A percentile compares a stretch with the other conserved stretches of the same genome.
Conservation (phyloP, 768 basidiomycete species). For the Dacryopinax spathularia region DNA sequence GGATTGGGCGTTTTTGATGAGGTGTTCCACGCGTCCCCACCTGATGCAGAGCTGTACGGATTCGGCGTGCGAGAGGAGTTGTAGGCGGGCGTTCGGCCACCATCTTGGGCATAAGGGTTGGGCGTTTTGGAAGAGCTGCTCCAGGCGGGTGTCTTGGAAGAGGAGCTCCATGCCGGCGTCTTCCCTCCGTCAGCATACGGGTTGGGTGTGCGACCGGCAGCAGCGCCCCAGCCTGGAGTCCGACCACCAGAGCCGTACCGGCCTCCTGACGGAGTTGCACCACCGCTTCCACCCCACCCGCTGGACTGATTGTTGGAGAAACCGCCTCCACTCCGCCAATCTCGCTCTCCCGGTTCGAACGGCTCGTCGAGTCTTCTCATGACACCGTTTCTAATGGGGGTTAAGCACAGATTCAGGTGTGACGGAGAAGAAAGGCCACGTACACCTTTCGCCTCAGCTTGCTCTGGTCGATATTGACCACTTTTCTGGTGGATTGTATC, state of each 20-base stretch:
- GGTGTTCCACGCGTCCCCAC: conserved; percentile 17
- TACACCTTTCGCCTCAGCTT: conserved; percentile 61
- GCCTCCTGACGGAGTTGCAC: background rate
- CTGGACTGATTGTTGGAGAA: conserved; percentile 24
- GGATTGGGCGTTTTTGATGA: background rate
- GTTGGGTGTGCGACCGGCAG: conserved; percentile 45
- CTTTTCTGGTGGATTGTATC: conserved; percentile 73
- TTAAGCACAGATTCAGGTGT: background rate
- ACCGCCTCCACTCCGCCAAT: conserved; percentile 5
- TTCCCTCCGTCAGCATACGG: conserved; percentile 15
- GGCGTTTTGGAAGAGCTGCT: conserved; percentile 49
- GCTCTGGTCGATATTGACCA: conserved; percentile 72
- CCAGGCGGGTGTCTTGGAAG: conserved; percentile 49
- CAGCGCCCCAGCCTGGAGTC: conserved; percentile 14
- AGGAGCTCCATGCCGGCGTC: conserved; percentile 17
- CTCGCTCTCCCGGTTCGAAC: conserved; percentile 30
- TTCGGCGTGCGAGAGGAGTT: conserved; percentile 41
- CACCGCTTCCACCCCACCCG: conserved; percentile 14
- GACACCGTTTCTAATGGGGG: conserved; percentile 33
- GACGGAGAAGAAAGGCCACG: conserved; percentile 21
- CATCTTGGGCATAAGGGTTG: conserved; percentile 46
- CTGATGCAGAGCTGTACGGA: conserved; percentile 28
- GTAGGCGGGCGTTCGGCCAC: conserved; percentile 41
- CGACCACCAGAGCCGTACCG: conserved; percentile 7
- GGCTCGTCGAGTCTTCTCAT: conserved; percentile 26